Evolutionary conservation across 116 monocot genomes (phyloP), one percentile per base, ranked within the genome.

Genomic region (Thalassia testudinum): DNA sequence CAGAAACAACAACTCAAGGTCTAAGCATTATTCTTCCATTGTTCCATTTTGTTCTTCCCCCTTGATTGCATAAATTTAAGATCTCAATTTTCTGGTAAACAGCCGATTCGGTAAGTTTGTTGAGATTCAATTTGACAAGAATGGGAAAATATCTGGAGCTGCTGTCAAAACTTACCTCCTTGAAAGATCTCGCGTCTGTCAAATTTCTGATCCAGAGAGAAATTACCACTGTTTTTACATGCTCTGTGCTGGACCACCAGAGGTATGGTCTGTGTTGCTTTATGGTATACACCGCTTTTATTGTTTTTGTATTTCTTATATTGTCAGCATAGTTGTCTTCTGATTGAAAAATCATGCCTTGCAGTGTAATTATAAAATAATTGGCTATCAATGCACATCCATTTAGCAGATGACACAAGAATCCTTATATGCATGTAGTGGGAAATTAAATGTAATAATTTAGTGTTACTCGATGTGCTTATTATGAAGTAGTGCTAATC

Each of bases 21-120:
- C 26, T 1, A 40, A 6, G 15, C 45, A 16, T 15, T 3, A 15
- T 45, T 45, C 19, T 15, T 45, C 2, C 14, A 45, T 45, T 17
- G 10, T 45, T 45, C n/a, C 14, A 45, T 15, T 45, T 19, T 45
- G 19, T 19, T 45, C n/a, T 6, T 17, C 15, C 2, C 2, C 2
- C 44, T 45, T 45, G 4, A 45, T 13, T 45, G 4, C 30, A 5
- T 5, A 3, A 34, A 5, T 34, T 3, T 34, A 5, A 34, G 10
- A 3, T 34, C 30, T 34, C 30, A 34, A 34, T 10, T 34, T 34
- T 34, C 30, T 45, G 12, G 21, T n/a, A 51, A 58, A 50, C 59
- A 92, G 92, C 58, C 92, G 92, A 11, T 92, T 92, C 58, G 92
- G 92, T 38, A 92, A 92, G 72, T 92, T 92, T 66, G 92, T 92